Conservation (phyloP, 1,284 basidiomycete species). For the Takashimella koratensis region DNA sequence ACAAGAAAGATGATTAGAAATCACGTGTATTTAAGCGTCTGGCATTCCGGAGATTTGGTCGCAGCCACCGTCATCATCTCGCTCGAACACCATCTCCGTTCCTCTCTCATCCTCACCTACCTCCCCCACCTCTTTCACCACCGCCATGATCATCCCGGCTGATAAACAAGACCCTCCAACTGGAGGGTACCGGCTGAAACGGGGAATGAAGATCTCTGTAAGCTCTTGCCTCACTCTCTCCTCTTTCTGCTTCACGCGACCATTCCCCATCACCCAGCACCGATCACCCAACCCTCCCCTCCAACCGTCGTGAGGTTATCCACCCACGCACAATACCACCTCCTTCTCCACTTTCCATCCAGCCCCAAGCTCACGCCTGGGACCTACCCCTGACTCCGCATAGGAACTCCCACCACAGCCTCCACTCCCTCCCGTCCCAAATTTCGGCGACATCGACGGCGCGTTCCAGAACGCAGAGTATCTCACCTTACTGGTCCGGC, state of each 20-base stretch:
- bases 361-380: no score
- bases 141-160: conserved; percentile 23
- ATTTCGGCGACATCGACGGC: conserved; percentile 60
- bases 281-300: background rate
- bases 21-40: no score
- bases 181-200: background rate
- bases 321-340: background rate
- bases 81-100: no score
- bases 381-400: no score
- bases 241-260: background rate
- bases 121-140: background rate
- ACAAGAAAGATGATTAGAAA: no score
- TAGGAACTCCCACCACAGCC: conserved; percentile 32
- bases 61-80: no score
- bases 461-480: conserved; percentile 95
- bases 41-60: no score
- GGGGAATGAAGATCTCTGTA: conserved; percentile 1
- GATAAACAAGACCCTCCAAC: conserved; percentile 6
- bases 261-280: background rate
- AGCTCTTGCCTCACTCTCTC: background rate
- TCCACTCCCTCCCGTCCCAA: conserved; percentile 26
- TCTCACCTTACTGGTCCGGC: conserved; percentile 77
- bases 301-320: background rate
- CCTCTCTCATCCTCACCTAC: background rate
- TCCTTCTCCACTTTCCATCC: no score